A percentile compares a stretch with the other conserved stretches of the same genome.
Evolutionary conservation across 768 basidiomycete genomes (phyloP).

Genomic region (Phylloporus arenicola): DNA sequence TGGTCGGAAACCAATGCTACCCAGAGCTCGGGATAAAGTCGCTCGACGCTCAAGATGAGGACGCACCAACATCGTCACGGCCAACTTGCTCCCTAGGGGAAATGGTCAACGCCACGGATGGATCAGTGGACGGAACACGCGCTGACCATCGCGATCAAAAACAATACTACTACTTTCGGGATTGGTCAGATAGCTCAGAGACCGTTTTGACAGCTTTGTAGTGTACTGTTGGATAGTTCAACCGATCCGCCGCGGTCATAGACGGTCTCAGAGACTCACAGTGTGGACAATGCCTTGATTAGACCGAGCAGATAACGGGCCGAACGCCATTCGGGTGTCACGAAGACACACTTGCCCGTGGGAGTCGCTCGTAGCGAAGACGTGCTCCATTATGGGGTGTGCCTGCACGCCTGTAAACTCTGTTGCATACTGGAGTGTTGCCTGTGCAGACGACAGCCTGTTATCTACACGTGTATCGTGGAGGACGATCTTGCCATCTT

Average conservation of each 20-base stretch:
- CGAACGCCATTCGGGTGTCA: constrained; percentile 72
- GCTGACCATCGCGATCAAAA: constrained; percentile 63
- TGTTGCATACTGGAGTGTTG: constrained; percentile 44
- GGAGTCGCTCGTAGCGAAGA: constrained; percentile 63
- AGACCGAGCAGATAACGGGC: constrained; percentile 40
- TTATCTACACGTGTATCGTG: constrained; percentile 50
- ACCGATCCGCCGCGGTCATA: constrained; percentile 7
- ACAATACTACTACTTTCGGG: constrained; percentile 65
- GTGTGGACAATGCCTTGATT: constrained; percentile 51
- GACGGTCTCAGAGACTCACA: constrained; percentile 1
- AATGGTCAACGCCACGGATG: background rate
- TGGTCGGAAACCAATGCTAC: constrained; percentile 65
- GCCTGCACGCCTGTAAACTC: constrained; percentile 64
- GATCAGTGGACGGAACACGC: constrained; percentile 2
- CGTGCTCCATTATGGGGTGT: constrained; percentile 62
- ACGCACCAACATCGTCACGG: constrained; percentile 62
- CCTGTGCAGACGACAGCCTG: constrained; percentile 38
- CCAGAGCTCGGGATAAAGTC: constrained; percentile 1
- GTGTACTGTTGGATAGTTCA: constrained; percentile 41
- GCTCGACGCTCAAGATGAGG: background rate
- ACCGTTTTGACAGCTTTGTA: constrained; percentile 41
- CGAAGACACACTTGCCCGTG: constrained; percentile 59
- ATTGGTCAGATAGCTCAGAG: constrained; percentile 38
- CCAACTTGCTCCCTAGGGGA: constrained; percentile 51
- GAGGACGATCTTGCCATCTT: constrained; percentile 62